Base-by-base conservation (phyloP, 345 rosid genomes). In the Murraya koenigii region DNA sequence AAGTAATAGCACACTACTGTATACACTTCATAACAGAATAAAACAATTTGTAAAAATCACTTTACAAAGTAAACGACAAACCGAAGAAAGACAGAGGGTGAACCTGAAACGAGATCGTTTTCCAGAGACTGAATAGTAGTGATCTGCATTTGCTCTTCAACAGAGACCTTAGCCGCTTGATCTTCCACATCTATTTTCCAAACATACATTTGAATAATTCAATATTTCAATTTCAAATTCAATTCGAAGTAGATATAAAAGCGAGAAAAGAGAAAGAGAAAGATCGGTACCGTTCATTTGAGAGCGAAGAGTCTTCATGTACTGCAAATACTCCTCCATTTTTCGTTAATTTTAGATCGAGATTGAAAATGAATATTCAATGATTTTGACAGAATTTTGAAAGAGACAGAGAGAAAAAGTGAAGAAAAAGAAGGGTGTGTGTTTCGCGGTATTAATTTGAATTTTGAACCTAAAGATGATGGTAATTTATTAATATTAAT, bases 241-340 rank as follows among this genome's bases (percentile, higher is more conserved):
- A 55, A 49, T 54, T 56, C 60, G 17, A 26, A 32, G 30, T 19
- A 17, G 49, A 80, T 25, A 6, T 63, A 5, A 72, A 65, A 44
- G 19, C 56, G 17, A 75, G 62, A 26, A 70, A 1, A 71, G 25
- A 71, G 8, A 55, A 56, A 71, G 26, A 61, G 58, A 61, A 22
- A 39, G 63, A 70, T 39, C 47, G 68, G 1, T 77, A 87, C 97
- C 98, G 77, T 86, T 90, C 90, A 95, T 91, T 72, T 91, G 97
- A 75, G 89, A 91, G 13, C 92, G 93, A 23, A 95, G 86, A 79
- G 92, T 83, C 88, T 82, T 89, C 92, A 90, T 85, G 84, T 83
- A 82, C 88, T 92, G 93, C 86, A 93, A 84, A 66, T 93, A 95
- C 58, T 93, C 94, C 84, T 93, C 97, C 97, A 93, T 95, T 82